Evolutionary conservation across 2,329 filamentous ascomycete species (phyloP), one percentile per base, ranked within the genome.

Genomic region (Karstenula rhodostoma): DNA sequence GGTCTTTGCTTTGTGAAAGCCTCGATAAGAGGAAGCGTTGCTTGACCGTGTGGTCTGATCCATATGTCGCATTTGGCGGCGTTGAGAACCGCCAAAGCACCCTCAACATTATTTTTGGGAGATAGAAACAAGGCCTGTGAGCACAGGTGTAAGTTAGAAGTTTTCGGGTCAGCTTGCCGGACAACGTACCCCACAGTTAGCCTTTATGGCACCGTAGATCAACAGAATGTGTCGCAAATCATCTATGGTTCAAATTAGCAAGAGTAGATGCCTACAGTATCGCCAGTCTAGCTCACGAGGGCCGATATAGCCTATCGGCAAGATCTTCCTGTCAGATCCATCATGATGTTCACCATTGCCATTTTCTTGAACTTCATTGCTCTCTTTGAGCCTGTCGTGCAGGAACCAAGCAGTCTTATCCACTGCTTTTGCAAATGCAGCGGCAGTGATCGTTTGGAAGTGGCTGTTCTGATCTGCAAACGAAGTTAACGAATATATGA

Each of bases 191-290:
- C 59, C 63, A 44, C 79, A 79, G 5, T 79, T 78, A 0, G 76
- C 72, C 64, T 82, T 82, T 53, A 77, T 72, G 19, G 60, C 73
- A 10, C 78, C 79, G 9, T 81, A 69, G 1, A 75, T 63, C 6
- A 80, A 27, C 9, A 81, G 69, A 10, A 64, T 66, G 57, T 81
- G 80, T 9, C 74, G 67, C n/a, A 77, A 55, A 59, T 81, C 80
- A 74, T 32, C 29, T 32, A 66, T 12, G 69, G 69, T 27, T 72
- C 72, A 17, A 74, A 63, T 35, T 75, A 75, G 12, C 61, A 2
- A 32, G 29, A 32, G 63, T 32, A 74, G 33, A 7, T 67, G 69
- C 22, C 63, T 58, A n/a, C 71, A 9, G 29, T 2, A 10, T 32
- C 12, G 29, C 8, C 29, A 32, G 29, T 32, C 8, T 32, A 32